These are phyloP conservation scores for Neonectria punicea DNA, from an alignment of 2,329 filamentous ascomycete genomes.

Conservation along the genomic window DNA sequence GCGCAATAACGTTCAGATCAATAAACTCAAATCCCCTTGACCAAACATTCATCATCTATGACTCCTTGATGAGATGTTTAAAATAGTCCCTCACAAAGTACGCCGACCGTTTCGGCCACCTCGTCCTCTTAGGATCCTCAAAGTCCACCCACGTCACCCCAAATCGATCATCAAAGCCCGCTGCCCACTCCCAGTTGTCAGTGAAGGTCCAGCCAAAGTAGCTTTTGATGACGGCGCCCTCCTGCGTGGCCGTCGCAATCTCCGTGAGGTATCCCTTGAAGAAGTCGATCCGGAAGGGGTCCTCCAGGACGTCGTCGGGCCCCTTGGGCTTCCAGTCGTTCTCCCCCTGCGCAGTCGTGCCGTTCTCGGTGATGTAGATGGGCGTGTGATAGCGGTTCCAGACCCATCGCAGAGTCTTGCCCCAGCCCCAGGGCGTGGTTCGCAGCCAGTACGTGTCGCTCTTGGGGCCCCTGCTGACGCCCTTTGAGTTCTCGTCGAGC, in stretches of 20 bases:
- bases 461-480: conserved; percentile 47
- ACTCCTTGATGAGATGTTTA: conserved; percentile 27
- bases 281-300: conserved; percentile 52
- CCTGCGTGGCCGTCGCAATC: conserved; percentile 50
- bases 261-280: conserved; percentile 52
- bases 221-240: conserved; percentile 51
- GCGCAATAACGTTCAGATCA: neutral
- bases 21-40: neutral
- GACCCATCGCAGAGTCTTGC: conserved; percentile 53
- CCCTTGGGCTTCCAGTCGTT: conserved; percentile 46
- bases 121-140: conserved; percentile 24
- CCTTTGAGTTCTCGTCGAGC: conserved; percentile 48
- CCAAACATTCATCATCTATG: neutral
- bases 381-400: conserved; percentile 53
- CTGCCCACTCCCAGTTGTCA: conserved; percentile 59
- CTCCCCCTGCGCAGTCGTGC: conserved; percentile 53
- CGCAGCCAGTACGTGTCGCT: conserved; percentile 54
- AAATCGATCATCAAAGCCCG: conserved; percentile 52
- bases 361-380: conserved; percentile 57
- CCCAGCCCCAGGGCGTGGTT: conserved; percentile 51
- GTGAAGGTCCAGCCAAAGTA: conserved; percentile 56
- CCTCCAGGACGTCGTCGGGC: conserved; percentile 49
- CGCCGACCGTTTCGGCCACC: conserved; percentile 38
- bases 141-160: conserved; percentile 55
- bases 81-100: conserved; percentile 38